Conservation (phyloP, 208 protist species). For the Angomonas desouzai region DNA sequence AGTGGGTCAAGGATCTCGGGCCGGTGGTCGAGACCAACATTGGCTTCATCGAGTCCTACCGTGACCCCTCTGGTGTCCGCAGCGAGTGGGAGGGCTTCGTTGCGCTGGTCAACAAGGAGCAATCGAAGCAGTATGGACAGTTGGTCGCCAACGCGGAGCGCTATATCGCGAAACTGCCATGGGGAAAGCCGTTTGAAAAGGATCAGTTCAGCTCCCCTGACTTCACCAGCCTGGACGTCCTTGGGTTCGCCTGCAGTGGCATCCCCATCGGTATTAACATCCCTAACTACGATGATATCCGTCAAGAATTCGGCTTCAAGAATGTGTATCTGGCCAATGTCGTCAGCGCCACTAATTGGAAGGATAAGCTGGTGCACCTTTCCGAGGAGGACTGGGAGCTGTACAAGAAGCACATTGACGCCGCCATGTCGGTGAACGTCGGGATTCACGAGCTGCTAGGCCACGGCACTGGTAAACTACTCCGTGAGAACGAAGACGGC, state of each 20-base stretch:
- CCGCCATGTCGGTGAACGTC: conserved; percentile 90
- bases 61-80: conserved; percentile 87
- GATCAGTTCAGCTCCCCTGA: conserved; percentile 85
- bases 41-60: conserved; percentile 93
- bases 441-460: conserved; percentile 92
- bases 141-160: conserved; percentile 60
- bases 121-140: conserved; percentile 62
- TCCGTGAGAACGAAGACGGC: conserved; percentile 54
- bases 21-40: conserved; percentile 93
- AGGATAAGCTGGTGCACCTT: conserved; percentile 74
- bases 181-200: conserved; percentile 86
- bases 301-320: conserved; percentile 90
- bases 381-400: conserved; percentile 70
- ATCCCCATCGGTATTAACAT: conserved; percentile 91
- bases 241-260: conserved; percentile 85
- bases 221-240: conserved; percentile 90
- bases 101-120: conserved; percentile 87
- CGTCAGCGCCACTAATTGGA: conserved; percentile 52
- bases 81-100: conserved; percentile 93
- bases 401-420: conserved; percentile 52
- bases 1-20: conserved; percentile 90
- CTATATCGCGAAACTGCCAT: conserved; percentile 83
- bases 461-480: conserved; percentile 90
- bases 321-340: conserved; percentile 92
- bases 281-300: conserved; percentile 91